Conservation (phyloP, 179 eudicot genomes). For the Spergularia azorica region DNA sequence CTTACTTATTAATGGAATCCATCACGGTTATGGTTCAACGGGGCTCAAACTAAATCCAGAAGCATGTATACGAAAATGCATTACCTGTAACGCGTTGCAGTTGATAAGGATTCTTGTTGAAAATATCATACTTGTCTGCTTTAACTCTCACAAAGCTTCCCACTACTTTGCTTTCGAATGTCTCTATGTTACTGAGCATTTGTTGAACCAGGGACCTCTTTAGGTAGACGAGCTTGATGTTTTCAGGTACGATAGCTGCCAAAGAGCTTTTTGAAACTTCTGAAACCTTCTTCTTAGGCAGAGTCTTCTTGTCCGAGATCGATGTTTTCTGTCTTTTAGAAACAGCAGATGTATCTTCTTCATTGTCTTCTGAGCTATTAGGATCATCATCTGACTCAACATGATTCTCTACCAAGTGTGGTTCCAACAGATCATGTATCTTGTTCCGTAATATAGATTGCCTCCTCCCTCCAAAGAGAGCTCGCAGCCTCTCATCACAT, state of each 20-base stretch:
- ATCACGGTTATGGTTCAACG: too few species aligned
- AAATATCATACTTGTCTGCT: slow-evolving; percentile 68
- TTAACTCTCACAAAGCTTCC: slow-evolving; percentile 84
- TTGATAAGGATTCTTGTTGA: slow-evolving; percentile 65
- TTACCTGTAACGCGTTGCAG: slow-evolving; percentile 78
- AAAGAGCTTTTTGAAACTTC: slow-evolving; percentile 58
- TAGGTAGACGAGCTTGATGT: slow-evolving; percentile 71
- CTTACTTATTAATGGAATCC: too few species aligned
- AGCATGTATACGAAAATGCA: slow-evolving; percentile 10
- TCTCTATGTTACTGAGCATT: slow-evolving; percentile 44
- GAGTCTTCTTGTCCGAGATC: slow-evolving; percentile 30
- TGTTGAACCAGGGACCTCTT: slow-evolving; percentile 62
- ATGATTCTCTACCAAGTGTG: slow-evolving; percentile 72
- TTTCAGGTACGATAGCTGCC: slow-evolving; percentile 67
- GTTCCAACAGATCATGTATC: slow-evolving; percentile 56
- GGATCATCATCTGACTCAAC: slow-evolving; percentile 54
- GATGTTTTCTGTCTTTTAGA: slow-evolving; percentile 37
- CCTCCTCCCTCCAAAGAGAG: slow-evolving; percentile 58
- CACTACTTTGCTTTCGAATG: slow-evolving; percentile 57
- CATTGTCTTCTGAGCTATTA: slow-evolving; percentile 56
- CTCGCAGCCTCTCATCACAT: slow-evolving; percentile 65
- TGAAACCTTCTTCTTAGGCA: slow-evolving; percentile 40
- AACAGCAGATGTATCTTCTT: slow-evolving; percentile 19
- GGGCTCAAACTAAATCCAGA: not conserved
- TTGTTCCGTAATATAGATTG: slow-evolving; percentile 51